Evolutionary conservation across 352 stramenopile genomes (phyloP), one percentile per base, ranked within the genome.

Genomic region (Globisporangium cederbergense): DNA sequence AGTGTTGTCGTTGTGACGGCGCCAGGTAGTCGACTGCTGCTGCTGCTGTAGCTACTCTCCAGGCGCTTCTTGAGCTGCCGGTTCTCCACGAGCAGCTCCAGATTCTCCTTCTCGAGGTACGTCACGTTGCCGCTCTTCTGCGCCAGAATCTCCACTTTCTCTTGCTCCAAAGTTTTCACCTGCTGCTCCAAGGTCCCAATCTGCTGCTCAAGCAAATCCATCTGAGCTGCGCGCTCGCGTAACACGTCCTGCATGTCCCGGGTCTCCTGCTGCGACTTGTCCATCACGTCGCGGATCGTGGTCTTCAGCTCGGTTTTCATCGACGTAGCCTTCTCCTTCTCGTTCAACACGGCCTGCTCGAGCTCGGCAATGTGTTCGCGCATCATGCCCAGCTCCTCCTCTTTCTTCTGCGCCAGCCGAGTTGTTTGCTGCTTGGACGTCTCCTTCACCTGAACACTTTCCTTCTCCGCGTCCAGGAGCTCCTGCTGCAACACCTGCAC

Each of bases 71-170:
- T 85, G 14, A 89, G 68, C 53, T 79, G 65, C 4, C 83, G 77
- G 57, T 76, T 85, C 58, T 89, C 76, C 22, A 89, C 76, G 7
- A 85, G 73, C 42, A 89, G 71, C 56, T 88, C 74, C 25, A 90
- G 54, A 52, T 89, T 90, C 64, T 88, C 79, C 52, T 89, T 86
- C 62, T 89, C 81, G 22, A 91, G 67, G 40, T 76, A 89, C 60
- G 78, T 74, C 14, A 85, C 72, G 36, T 80, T 81, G 5, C 66
- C 71, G 16, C 60, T 78, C 34, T 78, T 72, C 34, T 75, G 65
- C 13, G 73, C 67, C 50, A 74, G 67, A 1, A 61, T 34, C 40
- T 74, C 58, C 8, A 55, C 58, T 36, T 82, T 67, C 54, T 79
- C 57, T 28, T 67, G 68, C 34, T 66, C 55, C 8, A 79, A 53